Evolutionary conservation across 495 filamentous ascomycete species (phyloP).

Genomic region (Penicillium turbatum): DNA sequence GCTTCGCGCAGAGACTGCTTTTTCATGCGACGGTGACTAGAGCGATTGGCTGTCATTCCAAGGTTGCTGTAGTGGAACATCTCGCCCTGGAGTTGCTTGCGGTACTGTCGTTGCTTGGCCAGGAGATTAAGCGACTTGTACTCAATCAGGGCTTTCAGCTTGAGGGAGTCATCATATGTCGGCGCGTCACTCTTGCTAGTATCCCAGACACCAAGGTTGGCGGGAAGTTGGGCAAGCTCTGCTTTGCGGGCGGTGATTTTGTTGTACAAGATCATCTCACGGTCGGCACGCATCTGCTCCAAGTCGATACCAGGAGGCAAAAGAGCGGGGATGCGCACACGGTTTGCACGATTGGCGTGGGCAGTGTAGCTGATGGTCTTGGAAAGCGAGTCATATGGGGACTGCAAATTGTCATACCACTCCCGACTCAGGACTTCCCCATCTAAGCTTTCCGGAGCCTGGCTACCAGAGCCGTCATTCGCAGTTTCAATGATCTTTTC

Average conservation of each 20-base stretch:
- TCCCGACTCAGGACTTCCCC: slow-evolving; percentile 31
- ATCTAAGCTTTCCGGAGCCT: slow-evolving; percentile 33
- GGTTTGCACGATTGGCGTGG: slow-evolving; percentile 65
- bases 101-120: slow-evolving; percentile 76
- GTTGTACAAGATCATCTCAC: slow-evolving; percentile 85
- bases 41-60: slow-evolving; percentile 88
- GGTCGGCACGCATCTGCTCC: slow-evolving; percentile 74
- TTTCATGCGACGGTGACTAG: slow-evolving; percentile 87
- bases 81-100: slow-evolving; percentile 78
- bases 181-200: slow-evolving; percentile 63
- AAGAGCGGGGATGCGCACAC: slow-evolving; percentile 74
- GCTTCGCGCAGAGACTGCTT: slow-evolving; percentile 95
- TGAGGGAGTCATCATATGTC: slow-evolving; percentile 73
- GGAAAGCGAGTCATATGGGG: slow-evolving; percentile 56
- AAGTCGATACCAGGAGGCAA: slow-evolving; percentile 80
- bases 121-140: slow-evolving; percentile 80
- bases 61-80: slow-evolving; percentile 93
- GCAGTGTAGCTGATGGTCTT: slow-evolving; percentile 71
- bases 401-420: slow-evolving; percentile 60
- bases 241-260: slow-evolving; percentile 76
- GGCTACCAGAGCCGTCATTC: slow-evolving; percentile 32
- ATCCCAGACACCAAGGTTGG: slow-evolving; percentile 81
- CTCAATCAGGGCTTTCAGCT: slow-evolving; percentile 87
- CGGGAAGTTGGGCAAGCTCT: slow-evolving; percentile 75
- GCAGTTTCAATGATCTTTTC: slow-evolving; percentile 50